Evolutionary conservation across 805 yeast species (phyloP).

Genomic region (Candida jianshihensis): DNA sequence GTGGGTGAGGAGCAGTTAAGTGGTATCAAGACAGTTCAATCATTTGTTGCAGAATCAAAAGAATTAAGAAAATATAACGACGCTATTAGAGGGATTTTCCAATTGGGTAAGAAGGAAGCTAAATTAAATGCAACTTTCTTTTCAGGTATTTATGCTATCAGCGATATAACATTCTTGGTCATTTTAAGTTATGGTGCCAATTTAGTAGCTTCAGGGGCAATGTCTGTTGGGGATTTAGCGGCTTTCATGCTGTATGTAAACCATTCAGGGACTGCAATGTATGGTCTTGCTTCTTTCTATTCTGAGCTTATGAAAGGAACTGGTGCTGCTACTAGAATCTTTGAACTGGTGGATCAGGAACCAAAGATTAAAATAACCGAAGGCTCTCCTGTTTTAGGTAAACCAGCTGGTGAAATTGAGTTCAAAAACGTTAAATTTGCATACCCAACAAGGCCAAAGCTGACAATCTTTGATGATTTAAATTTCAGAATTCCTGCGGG

Average conservation of each 20-base stretch:
- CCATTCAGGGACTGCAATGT: constrained; percentile 87
- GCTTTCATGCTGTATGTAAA: constrained; percentile 93
- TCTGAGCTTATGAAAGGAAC: constrained; percentile 96
- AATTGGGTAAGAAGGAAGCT: constrained; percentile 76
- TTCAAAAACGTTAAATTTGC: constrained; percentile 65
- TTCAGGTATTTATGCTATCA: constrained; percentile 74
- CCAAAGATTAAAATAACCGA: constrained; percentile 61
- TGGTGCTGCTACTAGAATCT: constrained; percentile 90
- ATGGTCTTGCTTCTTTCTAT: constrained; percentile 88
- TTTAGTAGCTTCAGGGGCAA: constrained; percentile 65
- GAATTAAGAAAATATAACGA: constrained; percentile 72
- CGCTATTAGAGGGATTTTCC: constrained; percentile 60
- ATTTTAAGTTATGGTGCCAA: constrained; percentile 76
- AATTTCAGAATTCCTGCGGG: constrained; percentile 43
- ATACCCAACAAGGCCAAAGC: constrained; percentile 84
- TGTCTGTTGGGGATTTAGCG: constrained; percentile 85
- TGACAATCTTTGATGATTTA: constrained; percentile 43
- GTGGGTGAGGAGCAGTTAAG: constrained; percentile 89
- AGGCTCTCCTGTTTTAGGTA: constrained; percentile 41
- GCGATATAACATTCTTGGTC: constrained; percentile 75
- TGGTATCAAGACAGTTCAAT: constrained; percentile 83
- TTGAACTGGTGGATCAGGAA: constrained; percentile 75
- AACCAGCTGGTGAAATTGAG: constrained; percentile 40
- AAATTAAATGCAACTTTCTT: constrained; percentile 68
- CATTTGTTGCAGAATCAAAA: constrained; percentile 80